A percentile compares a stretch with the other conserved stretches of the same genome.
Conservation (phyloP, 345 rosid genomes). For the Eucalyptus leucophloia region DNA sequence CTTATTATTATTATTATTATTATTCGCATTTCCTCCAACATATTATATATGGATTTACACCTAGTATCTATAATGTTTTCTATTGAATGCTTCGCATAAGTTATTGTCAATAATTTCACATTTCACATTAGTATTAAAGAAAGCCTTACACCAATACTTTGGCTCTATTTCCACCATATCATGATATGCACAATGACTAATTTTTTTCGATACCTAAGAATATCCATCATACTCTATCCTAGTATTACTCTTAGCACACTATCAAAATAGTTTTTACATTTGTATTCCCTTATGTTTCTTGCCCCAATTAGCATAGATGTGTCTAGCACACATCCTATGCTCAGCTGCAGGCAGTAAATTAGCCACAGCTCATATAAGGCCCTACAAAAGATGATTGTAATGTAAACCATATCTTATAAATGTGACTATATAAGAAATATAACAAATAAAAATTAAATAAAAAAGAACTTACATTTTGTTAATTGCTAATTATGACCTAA, state of each 20-base stretch:
- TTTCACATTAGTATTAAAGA: background rate
- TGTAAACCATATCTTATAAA: background rate
- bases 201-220: rapidly evolving
- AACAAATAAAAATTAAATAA: background rate
- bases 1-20: background rate
- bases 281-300: background rate
- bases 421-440: background rate
- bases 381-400: rapidly evolving
- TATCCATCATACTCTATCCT: rapidly evolving
- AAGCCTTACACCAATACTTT: background rate
- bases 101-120: background rate
- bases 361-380: rapidly evolving
- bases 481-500: background rate
- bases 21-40: background rate
- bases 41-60: background rate
- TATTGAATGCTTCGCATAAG: background rate
- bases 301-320: background rate
- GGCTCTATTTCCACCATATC: too few species aligned
- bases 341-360: rapidly evolving
- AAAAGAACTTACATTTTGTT: background rate
- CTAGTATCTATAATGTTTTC: rapidly evolving
- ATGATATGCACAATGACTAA: too few species aligned
- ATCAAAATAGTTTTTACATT: background rate
- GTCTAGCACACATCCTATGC: background rate
- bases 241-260: background rate